Evolutionary conservation across 1,284 basidiomycete species (phyloP).

Genomic region (Ustilago hordei): DNA sequence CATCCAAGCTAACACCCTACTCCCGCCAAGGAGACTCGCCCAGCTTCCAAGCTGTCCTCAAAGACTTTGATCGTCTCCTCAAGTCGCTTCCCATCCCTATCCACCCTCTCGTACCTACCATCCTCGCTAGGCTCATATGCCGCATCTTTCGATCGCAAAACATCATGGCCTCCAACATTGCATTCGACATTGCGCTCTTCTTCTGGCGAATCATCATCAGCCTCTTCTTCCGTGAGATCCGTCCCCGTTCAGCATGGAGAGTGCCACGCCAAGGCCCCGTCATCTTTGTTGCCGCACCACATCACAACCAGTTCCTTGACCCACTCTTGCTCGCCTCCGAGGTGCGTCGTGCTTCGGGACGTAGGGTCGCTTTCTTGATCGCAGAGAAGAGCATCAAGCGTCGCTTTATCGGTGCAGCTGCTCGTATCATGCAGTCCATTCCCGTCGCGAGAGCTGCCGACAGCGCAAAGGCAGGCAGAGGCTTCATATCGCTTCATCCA

Average conservation of each 20-base stretch:
- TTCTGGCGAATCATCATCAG: conserved; percentile 83
- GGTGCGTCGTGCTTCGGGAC: conserved; percentile 82
- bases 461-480: conserved; percentile 82
- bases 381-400: conserved; percentile 93
- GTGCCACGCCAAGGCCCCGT: conserved; percentile 89
- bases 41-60: conserved; percentile 41
- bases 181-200: conserved; percentile 69
- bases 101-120: conserved; percentile 55
- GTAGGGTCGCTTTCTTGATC: conserved; percentile 87
- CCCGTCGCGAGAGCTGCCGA: conserved; percentile 94
- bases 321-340: conserved; percentile 89
- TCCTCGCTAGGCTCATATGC: conserved; percentile 56
- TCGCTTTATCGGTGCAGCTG: conserved; percentile 83
- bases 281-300: conserved; percentile 96
- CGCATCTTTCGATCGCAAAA: conserved; percentile 53
- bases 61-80: conserved; percentile 59
- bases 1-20: conserved; percentile 28
- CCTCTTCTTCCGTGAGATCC: conserved; percentile 97
- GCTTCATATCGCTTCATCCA: conserved; percentile 79
- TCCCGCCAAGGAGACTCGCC: conserved; percentile 46
- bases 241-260: conserved; percentile 93
- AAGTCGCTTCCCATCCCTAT: conserved; percentile 60
- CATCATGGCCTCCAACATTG: conserved; percentile 66
- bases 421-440: conserved; percentile 79
- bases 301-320: conserved; percentile 98